These are phyloP conservation scores for Testicularia cyperi DNA, from an alignment of 1,284 basidiomycete genomes.

Conservation along the genomic window DNA sequence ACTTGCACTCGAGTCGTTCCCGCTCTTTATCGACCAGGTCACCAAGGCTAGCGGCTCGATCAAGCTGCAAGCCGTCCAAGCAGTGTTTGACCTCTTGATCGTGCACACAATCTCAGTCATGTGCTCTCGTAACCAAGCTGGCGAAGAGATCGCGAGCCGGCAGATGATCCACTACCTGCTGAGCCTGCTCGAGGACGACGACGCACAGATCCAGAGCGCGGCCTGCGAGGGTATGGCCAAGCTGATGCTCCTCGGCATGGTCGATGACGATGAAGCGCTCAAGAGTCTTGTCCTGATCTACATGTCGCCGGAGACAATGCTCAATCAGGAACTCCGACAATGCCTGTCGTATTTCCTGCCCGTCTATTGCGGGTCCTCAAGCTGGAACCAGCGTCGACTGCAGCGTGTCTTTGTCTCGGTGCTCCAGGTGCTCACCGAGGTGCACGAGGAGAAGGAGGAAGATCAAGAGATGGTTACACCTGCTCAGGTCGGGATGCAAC, in stretches of 20 bases:
- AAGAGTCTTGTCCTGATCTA: constrained; percentile 78
- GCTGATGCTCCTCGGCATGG: constrained; percentile 76
- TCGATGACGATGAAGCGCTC: constrained; percentile 64
- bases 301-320: constrained; percentile 79
- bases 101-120: constrained; percentile 81
- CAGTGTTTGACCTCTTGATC: constrained; percentile 87
- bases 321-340: constrained; percentile 84
- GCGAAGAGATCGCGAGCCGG: constrained; percentile 39
- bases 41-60: constrained; percentile 75
- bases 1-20: constrained; percentile 87
- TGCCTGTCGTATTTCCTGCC: constrained; percentile 96
- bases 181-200: constrained; percentile 69
- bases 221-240: constrained; percentile 84
- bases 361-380: constrained; percentile 83
- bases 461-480: constrained; percentile 79
- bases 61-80: constrained; percentile 77
- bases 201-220: constrained; percentile 70
- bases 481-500: constrained; percentile 76
- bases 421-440: constrained; percentile 71
- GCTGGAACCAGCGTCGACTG: constrained; percentile 76
- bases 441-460: constrained; percentile 73
- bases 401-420: constrained; percentile 77
- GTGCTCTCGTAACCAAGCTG: constrained; percentile 60
- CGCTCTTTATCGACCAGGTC: constrained; percentile 83
- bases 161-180: constrained; percentile 54